phyloP scores from a whole-genome alignment of 2,329 filamentous ascomycete genomes.

The Cladobotryum mycophilum region DNA sequence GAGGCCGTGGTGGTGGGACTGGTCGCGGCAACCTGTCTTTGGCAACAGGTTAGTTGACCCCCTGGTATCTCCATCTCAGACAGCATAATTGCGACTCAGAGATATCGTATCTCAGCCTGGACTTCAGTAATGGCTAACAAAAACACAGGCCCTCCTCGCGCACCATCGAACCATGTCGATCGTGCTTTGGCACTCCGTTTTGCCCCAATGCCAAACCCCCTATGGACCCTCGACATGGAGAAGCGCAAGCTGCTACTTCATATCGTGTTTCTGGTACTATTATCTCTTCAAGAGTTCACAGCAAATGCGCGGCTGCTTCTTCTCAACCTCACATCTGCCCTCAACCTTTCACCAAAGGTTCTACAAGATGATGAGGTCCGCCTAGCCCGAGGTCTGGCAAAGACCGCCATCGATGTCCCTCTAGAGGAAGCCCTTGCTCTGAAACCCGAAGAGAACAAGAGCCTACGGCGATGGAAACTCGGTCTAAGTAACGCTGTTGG shows the following conservation, averaged over 20 bases:
- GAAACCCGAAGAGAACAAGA: conserved; percentile 54
- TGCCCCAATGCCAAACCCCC: conserved; percentile 52
- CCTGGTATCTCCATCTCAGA: neutral
- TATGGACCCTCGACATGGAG: conserved; percentile 53
- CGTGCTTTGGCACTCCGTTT: conserved; percentile 45
- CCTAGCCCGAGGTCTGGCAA: conserved; percentile 66
- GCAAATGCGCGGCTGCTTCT: conserved; percentile 68
- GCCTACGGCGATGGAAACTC: conserved; percentile 66
- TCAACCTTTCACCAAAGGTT: conserved; percentile 59
- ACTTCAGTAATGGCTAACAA: neutral
- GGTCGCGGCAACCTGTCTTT: conserved; percentile 23
- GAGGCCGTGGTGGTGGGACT: conserved; percentile 26
- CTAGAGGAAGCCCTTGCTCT: conserved; percentile 24
- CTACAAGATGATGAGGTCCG: conserved; percentile 68
- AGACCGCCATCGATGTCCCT: conserved; percentile 54
- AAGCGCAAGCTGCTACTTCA: conserved; percentile 65
- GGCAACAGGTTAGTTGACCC: conserved; percentile 29
- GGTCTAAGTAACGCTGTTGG: conserved; percentile 43
- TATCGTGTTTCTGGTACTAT: conserved; percentile 61
- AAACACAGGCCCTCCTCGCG: conserved; percentile 32
- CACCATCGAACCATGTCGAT: conserved; percentile 38
- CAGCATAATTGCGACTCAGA: too few species aligned
- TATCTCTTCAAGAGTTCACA: conserved; percentile 73
- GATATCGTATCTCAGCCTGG: too few species aligned
- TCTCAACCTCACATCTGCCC: conserved; percentile 61